phyloP scores from a whole-genome alignment of 805 yeast species.

The Cyberlindnera maritima region DNA sequence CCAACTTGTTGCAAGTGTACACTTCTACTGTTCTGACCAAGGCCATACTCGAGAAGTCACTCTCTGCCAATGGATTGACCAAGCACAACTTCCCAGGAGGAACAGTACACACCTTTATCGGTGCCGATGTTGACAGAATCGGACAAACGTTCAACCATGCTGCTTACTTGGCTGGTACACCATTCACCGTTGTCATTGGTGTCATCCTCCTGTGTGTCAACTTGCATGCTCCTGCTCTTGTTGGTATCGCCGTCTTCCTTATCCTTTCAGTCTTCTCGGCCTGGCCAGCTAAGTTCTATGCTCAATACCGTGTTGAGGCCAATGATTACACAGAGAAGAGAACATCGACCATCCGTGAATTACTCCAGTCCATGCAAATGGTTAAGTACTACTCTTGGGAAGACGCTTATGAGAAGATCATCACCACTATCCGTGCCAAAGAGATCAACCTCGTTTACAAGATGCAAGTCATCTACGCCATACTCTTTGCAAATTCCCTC shows the following conservation, averaged over 20 bases:
- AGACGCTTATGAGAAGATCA: conserved; percentile 53
- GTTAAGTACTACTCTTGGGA: conserved; percentile 86
- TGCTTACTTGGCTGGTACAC: conserved; percentile 18
- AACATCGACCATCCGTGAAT: conserved; percentile 53
- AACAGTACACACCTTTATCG: conserved; percentile 67
- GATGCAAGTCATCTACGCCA: background rate
- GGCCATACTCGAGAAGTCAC: conserved; percentile 63
- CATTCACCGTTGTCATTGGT: conserved; percentile 55
- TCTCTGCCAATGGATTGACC: conserved; percentile 52
- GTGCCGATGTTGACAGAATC: conserved; percentile 74
- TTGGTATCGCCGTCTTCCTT: conserved; percentile 60
- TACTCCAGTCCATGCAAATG: conserved; percentile 53
- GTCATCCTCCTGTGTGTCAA: conserved; percentile 56
- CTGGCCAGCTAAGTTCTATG: conserved; percentile 43
- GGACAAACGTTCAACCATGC: conserved; percentile 42
- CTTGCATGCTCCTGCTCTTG: conserved; percentile 61
- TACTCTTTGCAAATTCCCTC: background rate
- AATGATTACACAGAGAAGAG: conserved; percentile 57
- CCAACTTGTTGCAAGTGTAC: background rate
- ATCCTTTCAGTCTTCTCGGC: conserved; percentile 36
- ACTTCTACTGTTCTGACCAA: conserved; percentile 47
- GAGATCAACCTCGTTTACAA: conserved; percentile 51
- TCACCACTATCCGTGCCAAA: conserved; percentile 45
- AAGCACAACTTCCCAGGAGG: conserved; percentile 60
- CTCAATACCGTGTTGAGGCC: conserved; percentile 34